Percentiles rank a stretch among this genome's conserved stretches.
These are phyloP conservation scores for Brassica cretica DNA, from an alignment of 345 rosid genomes.

Conservation along the genomic window DNA sequence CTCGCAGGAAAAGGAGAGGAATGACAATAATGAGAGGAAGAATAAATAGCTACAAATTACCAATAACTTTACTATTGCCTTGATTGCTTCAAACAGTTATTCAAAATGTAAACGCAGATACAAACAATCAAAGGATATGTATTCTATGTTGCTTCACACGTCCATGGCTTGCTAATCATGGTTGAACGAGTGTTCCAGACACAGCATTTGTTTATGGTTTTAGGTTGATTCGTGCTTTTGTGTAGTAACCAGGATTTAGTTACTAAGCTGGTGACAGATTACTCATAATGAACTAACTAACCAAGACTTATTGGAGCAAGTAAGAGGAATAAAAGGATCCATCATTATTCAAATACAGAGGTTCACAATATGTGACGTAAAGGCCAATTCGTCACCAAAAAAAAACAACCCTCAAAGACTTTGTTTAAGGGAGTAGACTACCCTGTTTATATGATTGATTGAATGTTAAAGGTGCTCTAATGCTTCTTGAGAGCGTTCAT, in stretches of 20 bases:
- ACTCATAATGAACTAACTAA: constrained; percentile 12
- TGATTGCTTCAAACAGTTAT: not conserved
- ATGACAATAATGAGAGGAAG: not conserved
- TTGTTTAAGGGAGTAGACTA: not conserved
- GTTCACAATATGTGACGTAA: constrained; percentile 3
- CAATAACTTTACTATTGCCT: not conserved
- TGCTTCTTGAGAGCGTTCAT: constrained; percentile 81
- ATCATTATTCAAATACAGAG: constrained; percentile 18
- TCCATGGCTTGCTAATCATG: not conserved
- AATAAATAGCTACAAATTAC: not conserved
- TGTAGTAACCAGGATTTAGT: too few species aligned
- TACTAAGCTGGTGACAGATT: not conserved
- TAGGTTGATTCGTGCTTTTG: too few species aligned
- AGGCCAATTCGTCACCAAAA: constrained; percentile 17
- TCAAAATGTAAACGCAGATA: too few species aligned
- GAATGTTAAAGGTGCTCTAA: constrained; percentile 22
- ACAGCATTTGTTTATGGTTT: not conserved
- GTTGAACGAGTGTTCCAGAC: not conserved
- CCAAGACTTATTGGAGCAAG: not conserved
- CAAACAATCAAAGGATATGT: too few species aligned
- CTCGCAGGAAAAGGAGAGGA: not conserved
- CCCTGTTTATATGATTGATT: not conserved
- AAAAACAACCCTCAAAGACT: not conserved
- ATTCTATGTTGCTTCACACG: not conserved
- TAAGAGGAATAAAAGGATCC: not conserved